Conservation (phyloP, 768 basidiomycete genomes). For the Tulasnella sp. region DNA sequence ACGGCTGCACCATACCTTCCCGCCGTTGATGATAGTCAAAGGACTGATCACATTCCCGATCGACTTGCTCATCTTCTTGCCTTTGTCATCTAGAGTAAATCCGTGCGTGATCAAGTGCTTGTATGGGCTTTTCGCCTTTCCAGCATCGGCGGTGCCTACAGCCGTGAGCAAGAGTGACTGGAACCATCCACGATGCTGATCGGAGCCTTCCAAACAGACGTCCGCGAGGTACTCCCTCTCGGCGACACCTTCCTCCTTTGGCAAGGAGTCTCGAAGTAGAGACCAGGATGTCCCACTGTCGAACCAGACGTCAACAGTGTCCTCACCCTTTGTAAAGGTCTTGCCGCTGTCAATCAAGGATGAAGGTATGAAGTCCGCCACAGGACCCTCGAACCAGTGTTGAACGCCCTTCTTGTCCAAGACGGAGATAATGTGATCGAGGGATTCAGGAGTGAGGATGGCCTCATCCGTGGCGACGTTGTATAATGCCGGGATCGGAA, state of each 20-base stretch:
- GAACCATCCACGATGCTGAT: slow-evolving; percentile 99
- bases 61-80: slow-evolving; percentile 96
- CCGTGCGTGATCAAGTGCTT: slow-evolving; percentile 84
- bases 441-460: slow-evolving; percentile 49
- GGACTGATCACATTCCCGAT: slow-evolving; percentile 86
- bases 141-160: slow-evolving; percentile 39
- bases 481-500: slow-evolving; percentile 85
- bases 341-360: slow-evolving; percentile 36
- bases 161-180: slow-evolving; percentile 87
- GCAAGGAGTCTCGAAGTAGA: slow-evolving; percentile 36
- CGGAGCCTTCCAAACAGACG: slow-evolving; percentile 87
- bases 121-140: slow-evolving; percentile 47
- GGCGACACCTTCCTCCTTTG: slow-evolving; percentile 30
- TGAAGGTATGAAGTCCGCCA: slow-evolving; percentile 69
- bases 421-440: slow-evolving; percentile 68
- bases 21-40: slow-evolving; percentile 66
- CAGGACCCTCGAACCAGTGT: slow-evolving; percentile 89
- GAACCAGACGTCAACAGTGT: slow-evolving; percentile 99
- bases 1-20: slow-evolving; percentile 38
- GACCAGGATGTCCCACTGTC: slow-evolving; percentile 96
- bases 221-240: slow-evolving; percentile 43
- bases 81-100: slow-evolving; percentile 84
- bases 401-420: slow-evolving; percentile 60
- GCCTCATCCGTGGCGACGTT: slow-evolving; percentile 51
- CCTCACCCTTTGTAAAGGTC: slow-evolving; percentile 67